Percentiles rank a stretch among this genome's conserved stretches.
phyloP scores from a whole-genome alignment of 176 grass and related monocot species.

The Saccharum officinarum region DNA sequence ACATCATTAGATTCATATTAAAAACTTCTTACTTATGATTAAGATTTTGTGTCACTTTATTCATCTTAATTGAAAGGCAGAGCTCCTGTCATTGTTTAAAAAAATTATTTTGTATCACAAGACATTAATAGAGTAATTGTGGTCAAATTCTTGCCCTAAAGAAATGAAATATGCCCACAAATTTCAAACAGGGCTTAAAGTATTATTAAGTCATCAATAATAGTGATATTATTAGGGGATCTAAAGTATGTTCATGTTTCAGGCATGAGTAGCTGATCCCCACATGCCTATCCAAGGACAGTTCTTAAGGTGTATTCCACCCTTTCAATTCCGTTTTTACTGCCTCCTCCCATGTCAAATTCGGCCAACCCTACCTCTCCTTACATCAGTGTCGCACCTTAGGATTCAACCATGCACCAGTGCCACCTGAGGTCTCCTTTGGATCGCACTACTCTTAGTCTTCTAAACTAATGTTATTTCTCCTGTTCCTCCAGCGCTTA shows the following conservation, averaged over 20 bases:
- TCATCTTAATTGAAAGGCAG: too few species aligned
- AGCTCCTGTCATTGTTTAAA: too few species aligned
- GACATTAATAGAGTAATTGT: not conserved
- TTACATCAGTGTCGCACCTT: not conserved
- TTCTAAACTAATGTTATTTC: constrained; percentile 30
- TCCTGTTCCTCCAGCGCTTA: not conserved
- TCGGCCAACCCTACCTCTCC: not conserved
- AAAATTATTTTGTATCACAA: not conserved
- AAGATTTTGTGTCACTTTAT: not conserved
- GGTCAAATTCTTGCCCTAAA: not conserved
- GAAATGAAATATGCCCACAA: not conserved
- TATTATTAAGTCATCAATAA: not conserved
- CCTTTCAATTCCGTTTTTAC: not conserved
- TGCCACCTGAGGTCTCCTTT: not conserved
- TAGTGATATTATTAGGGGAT: not conserved
- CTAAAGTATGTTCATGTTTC: not conserved
- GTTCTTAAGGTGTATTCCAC: not conserved
- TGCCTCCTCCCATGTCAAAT: not conserved
- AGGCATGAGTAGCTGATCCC: not conserved
- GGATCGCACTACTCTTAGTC: not conserved
- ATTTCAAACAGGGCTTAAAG: not conserved
- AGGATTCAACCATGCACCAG: not conserved
- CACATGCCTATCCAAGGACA: not conserved
- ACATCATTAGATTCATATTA: not conserved
- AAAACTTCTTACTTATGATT: not conserved